Evolutionary conservation across 345 rosid genomes (phyloP).

Genomic region (Mallotus nudiflorus): DNA sequence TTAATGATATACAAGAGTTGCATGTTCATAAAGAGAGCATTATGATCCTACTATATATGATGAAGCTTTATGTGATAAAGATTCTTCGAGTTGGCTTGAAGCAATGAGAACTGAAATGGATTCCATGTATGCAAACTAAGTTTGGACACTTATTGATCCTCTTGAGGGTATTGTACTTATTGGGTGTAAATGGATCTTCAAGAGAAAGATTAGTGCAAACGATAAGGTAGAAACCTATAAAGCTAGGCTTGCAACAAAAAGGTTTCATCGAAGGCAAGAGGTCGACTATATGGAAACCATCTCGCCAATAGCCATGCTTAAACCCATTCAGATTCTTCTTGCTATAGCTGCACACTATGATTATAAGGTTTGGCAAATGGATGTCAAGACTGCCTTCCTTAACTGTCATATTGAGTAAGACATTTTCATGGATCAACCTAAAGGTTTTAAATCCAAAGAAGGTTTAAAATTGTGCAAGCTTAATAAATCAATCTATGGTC

Average conservation of each 20-base stretch:
- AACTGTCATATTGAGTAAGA: background rate
- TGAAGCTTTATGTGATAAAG: background rate
- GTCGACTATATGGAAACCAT: too few species aligned
- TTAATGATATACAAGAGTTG: background rate
- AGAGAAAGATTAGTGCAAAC: background rate
- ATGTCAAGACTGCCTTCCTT: background rate
- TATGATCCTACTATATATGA: background rate
- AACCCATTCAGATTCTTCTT: background rate
- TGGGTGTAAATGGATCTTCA: too few species aligned
- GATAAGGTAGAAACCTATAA: too few species aligned
- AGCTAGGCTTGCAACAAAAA: background rate
- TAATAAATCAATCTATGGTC: background rate
- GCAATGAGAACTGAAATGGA: background rate
- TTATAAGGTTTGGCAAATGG: background rate
- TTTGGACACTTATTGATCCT: background rate
- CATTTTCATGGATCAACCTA: background rate
- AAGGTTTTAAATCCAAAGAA: background rate
- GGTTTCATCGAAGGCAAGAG: background rate
- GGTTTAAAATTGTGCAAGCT: background rate
- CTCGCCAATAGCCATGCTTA: background rate
- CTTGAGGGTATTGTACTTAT: too few species aligned
- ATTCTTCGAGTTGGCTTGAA: background rate
- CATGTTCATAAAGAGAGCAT: background rate
- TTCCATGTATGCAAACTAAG: background rate
- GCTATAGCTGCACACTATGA: background rate